Conservation (phyloP, 129 eudicot genomes). For the Flaveria trinervia region DNA sequence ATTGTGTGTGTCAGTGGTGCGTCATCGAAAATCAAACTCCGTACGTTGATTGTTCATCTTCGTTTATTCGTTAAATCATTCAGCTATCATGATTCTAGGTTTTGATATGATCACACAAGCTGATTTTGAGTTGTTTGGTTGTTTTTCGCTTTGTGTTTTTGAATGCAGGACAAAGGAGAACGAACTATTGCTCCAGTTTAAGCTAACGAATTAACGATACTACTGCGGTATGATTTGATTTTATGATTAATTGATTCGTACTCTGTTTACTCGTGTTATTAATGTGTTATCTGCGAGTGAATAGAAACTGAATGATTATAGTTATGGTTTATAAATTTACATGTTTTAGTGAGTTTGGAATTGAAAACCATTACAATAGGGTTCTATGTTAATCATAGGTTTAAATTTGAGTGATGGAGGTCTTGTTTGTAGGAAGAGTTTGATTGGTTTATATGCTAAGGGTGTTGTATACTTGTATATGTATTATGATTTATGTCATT, state of each 20-base stretch:
- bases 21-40: slow-evolving; percentile 32
- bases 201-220: slow-evolving; percentile 58
- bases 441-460: background rate
- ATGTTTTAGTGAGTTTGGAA: slow-evolving; percentile 14
- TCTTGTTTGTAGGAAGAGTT: background rate
- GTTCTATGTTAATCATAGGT: slow-evolving; percentile 8
- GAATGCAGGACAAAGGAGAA: background rate
- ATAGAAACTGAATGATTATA: slow-evolving; percentile 1
- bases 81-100: slow-evolving; percentile 1
- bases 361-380: background rate
- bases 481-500: background rate
- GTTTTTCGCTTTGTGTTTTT: background rate
- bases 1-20: too few species aligned
- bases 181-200: slow-evolving; percentile 64
- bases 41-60: slow-evolving; percentile 23
- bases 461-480: background rate
- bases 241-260: background rate
- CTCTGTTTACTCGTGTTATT: background rate
- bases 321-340: background rate
- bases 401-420: background rate
- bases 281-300: background rate
- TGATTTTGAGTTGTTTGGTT: background rate
- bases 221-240: background rate
- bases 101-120: slow-evolving; percentile 4
- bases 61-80: background rate